Evolutionary conservation across 1,284 basidiomycete species (phyloP), one percentile per base, ranked within the genome.

Genomic region (Filobasidium uniguttulatum): DNA sequence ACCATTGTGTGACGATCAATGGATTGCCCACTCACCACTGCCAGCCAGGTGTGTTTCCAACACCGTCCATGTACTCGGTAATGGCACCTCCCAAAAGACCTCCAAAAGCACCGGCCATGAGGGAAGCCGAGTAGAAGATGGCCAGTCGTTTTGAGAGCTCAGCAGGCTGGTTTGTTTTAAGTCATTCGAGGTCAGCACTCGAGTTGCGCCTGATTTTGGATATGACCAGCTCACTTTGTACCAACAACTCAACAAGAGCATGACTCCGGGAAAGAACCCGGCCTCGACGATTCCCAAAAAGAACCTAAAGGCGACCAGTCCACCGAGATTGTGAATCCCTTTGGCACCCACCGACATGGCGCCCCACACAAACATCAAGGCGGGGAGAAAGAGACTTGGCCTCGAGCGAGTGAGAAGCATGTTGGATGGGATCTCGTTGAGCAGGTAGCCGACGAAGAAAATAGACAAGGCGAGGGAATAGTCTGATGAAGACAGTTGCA

Each of bases 361-460:
- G 15, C 66, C 38, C 38, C 59, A 66, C 30, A 57, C 45, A 26
- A 63, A 58, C 59, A 71, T 65, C 48, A 66, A 46, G 2, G 59
- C 48, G 0, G 63, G 61, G 29, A 68, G 56, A 58, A 66, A 71
- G 38, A 64, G 57, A 45, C 61, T 60, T 6, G 68, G 68, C 17
- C 61, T 59, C 14, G 61, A 60, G 44, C 62, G 60, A 28, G 66
- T 57, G 26, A 70, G 53, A 37, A 68, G 61, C 58, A 71, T 62
- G 60, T 70, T 70, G 31, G 59, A 62, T 0, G 69, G 69, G 1
- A 71, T 65, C 51, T 70, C 68, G 46, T 62, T 57, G 25, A 71
- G 56, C n/a, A 68, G 59, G 57, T 71, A 71, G n/a, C 63, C 61
- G 38, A 67, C 62, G 49, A 66, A 68, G 57, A 68, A 68, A 54